These are phyloP conservation scores for Colletotrichum falcatum DNA, from an alignment of 2,329 filamentous ascomycete species.

Conservation along the genomic window DNA sequence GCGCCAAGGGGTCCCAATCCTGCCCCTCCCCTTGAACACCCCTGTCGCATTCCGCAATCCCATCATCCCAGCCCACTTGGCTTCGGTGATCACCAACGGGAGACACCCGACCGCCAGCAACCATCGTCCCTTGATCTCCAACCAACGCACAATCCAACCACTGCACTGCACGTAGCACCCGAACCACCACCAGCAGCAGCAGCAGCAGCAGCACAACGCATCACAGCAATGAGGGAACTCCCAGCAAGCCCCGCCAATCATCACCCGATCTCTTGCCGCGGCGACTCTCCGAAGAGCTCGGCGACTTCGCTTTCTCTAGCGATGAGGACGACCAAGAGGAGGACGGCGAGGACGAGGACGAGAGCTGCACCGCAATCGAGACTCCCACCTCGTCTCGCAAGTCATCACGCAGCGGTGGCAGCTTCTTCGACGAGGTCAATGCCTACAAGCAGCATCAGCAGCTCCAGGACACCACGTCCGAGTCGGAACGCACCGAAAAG, in stretches of 20 bases:
- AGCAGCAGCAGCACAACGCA: constrained; percentile 4
- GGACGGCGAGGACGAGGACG: constrained; percentile 7
- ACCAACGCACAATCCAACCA: not conserved
- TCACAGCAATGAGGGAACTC: constrained; percentile 28
- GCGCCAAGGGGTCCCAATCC: constrained; percentile 18
- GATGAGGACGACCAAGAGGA: constrained; percentile 25
- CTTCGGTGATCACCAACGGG: not conserved
- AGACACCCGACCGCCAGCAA: constrained; percentile 1
- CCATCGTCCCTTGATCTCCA: not conserved
- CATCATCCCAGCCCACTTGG: constrained; percentile 19
- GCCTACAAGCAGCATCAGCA: not conserved
- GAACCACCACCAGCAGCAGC: too few species aligned
- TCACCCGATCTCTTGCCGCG: constrained; percentile 26
- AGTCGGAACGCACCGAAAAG: constrained; percentile 18
- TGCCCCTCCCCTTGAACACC: constrained; percentile 8
- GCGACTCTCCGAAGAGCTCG: constrained; percentile 34
- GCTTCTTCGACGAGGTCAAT: constrained; percentile 22
- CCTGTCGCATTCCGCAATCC: constrained; percentile 11
- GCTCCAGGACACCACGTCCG: constrained; percentile 10
- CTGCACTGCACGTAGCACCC: not conserved
- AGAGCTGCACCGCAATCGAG: constrained; percentile 5
- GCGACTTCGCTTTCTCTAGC: constrained; percentile 32
- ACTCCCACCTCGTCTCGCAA: constrained; percentile 34
- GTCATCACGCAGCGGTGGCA: constrained; percentile 21
- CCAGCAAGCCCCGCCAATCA: constrained; percentile 24